phyloP scores from a whole-genome alignment of 768 basidiomycete species.

The Neoboletus subvelutipes region DNA sequence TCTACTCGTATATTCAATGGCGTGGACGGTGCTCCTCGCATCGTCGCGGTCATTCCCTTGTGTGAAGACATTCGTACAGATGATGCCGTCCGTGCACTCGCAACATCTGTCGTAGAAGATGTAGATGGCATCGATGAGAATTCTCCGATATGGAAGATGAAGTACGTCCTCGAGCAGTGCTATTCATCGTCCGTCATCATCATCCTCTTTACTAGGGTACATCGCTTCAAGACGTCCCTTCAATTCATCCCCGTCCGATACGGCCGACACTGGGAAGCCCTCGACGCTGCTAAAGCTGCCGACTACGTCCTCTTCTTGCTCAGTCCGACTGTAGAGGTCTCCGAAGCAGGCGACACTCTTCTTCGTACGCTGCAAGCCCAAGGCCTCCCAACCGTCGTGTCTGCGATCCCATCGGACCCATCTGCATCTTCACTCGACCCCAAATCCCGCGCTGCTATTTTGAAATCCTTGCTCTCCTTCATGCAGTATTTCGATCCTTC shows the following conservation, averaged over 20 bases:
- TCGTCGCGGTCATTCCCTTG: conserved; percentile 87
- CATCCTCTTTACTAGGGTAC: conserved; percentile 51
- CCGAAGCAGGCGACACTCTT: conserved; percentile 81
- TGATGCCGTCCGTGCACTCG: conserved; percentile 55
- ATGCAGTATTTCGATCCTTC: conserved; percentile 92
- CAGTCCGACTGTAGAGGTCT: conserved; percentile 80
- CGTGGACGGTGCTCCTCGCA: conserved; percentile 75
- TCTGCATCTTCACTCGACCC: conserved; percentile 46
- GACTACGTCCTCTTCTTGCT: conserved; percentile 89
- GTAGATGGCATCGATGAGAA: conserved; percentile 16
- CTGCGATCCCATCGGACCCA: conserved; percentile 61
- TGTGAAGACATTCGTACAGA: conserved; percentile 60
- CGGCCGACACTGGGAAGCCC: conserved; percentile 66
- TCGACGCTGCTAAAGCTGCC: conserved; percentile 84
- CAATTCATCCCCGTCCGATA: conserved; percentile 83
- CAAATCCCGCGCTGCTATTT: conserved; percentile 64
- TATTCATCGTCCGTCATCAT: neutral
- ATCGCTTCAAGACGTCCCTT: conserved; percentile 87
- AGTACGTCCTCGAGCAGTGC: conserved; percentile 41
- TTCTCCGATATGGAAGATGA: conserved; percentile 55
- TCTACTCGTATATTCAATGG: conserved; percentile 79
- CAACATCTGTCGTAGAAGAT: conserved; percentile 55
- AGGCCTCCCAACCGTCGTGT: conserved; percentile 81
- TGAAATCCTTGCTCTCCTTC: conserved; percentile 92
- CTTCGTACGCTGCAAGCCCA: conserved; percentile 87